Evolutionary conservation across 192 early-diverging fungal species (phyloP).

Genomic region (Chytriomyces confervae): DNA sequence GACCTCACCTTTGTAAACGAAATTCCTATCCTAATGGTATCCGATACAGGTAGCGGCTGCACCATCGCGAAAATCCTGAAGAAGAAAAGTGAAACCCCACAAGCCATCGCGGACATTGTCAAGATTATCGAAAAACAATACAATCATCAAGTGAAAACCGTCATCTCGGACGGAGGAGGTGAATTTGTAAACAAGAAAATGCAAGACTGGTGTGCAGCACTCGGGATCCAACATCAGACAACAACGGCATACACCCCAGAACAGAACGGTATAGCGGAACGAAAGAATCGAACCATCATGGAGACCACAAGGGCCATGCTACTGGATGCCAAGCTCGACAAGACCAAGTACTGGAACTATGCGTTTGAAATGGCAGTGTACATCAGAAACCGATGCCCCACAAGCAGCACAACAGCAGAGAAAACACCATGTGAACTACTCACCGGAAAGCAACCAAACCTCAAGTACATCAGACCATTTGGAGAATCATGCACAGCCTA

Average conservation of each 20-base stretch:
- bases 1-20: too few relatives aligned
- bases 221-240: background rate
- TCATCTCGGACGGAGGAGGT: background rate
- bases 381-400: background rate
- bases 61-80: too few relatives aligned
- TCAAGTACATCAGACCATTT: background rate
- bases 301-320: background rate
- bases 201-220: background rate
- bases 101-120: too few relatives aligned
- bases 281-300: background rate
- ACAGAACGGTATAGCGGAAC: slow-evolving; percentile 2
- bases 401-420: background rate
- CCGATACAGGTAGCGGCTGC: too few relatives aligned
- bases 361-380: too few relatives aligned
- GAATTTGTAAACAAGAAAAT: background rate
- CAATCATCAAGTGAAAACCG: too few relatives aligned
- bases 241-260: background rate
- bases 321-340: background rate
- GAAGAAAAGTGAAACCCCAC: too few relatives aligned
- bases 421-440: background rate
- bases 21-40: too few relatives aligned
- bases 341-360: too few relatives aligned
- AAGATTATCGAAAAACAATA: too few relatives aligned
- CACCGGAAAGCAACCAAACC: background rate
- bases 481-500: background rate